These are phyloP conservation scores for Blastobotrys chiropterorum DNA, from an alignment of 805 yeast species.

Conservation along the genomic window DNA sequence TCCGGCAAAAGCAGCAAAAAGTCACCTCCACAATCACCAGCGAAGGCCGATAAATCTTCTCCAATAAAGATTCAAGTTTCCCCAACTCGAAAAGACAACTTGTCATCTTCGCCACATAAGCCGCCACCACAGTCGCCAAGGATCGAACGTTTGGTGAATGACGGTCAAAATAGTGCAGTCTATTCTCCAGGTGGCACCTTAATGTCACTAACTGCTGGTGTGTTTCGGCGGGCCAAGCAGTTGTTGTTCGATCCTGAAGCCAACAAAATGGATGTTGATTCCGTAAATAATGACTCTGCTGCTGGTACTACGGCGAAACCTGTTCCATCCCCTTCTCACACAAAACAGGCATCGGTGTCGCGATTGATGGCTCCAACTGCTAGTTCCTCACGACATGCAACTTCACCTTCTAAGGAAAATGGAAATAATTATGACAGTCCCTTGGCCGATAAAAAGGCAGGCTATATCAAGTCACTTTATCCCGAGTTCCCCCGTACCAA, in stretches of 20 bases:
- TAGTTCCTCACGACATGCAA: slow-evolving; percentile 9
- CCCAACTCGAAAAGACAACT: background rate
- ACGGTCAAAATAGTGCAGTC: background rate
- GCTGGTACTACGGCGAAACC: background rate
- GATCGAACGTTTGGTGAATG: background rate
- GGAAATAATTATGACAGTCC: slow-evolving; percentile 2
- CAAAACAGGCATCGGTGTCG: slow-evolving; percentile 4
- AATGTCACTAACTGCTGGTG: slow-evolving; percentile 14
- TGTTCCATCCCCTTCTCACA: background rate
- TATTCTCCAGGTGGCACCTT: slow-evolving; percentile 1
- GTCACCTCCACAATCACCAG: background rate
- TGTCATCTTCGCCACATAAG: background rate
- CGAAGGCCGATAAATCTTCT: background rate
- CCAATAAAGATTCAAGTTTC: background rate
- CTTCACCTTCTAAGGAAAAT: background rate
- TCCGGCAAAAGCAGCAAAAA: background rate
- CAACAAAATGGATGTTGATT: background rate
- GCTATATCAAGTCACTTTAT: background rate
- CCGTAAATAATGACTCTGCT: background rate
- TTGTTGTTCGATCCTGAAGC: slow-evolving; percentile 14
- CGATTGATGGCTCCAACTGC: slow-evolving; percentile 20
- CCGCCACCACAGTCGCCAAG: background rate
- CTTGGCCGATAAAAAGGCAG: slow-evolving; percentile 5
- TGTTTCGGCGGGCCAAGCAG: slow-evolving; percentile 15
- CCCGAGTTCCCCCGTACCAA: background rate